phyloP scores from a whole-genome alignment of 495 filamentous ascomycete species.

The Aspergillus baeticus region DNA sequence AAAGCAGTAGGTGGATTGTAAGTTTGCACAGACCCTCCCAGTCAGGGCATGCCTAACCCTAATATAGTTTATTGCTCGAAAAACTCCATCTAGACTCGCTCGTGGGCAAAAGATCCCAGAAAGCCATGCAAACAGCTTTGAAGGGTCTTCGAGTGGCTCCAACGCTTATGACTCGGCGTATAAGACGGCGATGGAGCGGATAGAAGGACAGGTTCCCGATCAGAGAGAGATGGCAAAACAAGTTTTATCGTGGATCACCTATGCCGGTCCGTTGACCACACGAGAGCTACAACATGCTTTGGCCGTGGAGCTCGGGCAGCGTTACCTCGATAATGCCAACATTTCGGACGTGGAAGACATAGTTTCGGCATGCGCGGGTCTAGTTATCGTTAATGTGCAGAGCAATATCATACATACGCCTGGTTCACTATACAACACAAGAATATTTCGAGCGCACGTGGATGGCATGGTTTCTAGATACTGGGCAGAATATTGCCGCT shows the following conservation, averaged over 20 bases:
- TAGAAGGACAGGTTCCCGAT: conserved; percentile 27
- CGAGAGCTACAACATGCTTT: conserved; percentile 50
- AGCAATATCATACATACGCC: too few relatives aligned
- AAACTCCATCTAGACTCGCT: conserved; percentile 49
- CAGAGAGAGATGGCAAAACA: conserved; percentile 25
- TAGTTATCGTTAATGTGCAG: too few relatives aligned
- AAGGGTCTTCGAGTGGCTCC: conserved; percentile 25
- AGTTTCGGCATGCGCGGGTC: too few relatives aligned
- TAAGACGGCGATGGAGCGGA: conserved; percentile 22
- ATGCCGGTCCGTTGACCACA: conserved; percentile 36
- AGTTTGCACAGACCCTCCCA: too few relatives aligned
- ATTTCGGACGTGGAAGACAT: too few relatives aligned
- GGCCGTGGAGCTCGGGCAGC: conserved; percentile 31
- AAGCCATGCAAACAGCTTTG: conserved; percentile 34
- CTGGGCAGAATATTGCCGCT: conserved; percentile 21
- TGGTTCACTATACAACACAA: too few relatives aligned
- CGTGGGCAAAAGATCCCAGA: conserved; percentile 26
- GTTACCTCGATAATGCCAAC: neutral
- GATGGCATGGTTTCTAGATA: conserved; percentile 22
- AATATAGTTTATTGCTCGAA: conserved; percentile 37
- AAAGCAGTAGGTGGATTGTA: conserved; percentile 42
- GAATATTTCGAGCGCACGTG: conserved; percentile 27
- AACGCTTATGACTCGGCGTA: conserved; percentile 24
- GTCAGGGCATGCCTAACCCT: too few relatives aligned
- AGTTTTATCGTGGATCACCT: conserved; percentile 32